Evolutionary conservation across 75 land plant species (phyloP).

Genomic region (Pseudotsuga menziesii): DNA sequence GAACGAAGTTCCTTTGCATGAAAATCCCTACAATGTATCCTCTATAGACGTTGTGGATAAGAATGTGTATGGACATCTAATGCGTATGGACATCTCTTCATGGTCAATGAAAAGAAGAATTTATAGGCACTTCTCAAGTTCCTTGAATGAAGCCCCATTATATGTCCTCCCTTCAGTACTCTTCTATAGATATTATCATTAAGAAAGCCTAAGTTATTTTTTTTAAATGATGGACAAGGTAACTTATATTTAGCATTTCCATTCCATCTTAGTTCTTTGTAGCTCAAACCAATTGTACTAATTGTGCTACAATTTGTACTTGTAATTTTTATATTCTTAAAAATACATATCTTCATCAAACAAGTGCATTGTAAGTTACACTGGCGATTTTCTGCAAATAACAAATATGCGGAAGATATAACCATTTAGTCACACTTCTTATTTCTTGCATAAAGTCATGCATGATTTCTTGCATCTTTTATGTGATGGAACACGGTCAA

Average conservation of each 20-base stretch:
- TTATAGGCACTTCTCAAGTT: no score
- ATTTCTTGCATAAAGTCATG: no score
- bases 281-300: not conserved
- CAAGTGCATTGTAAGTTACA: not conserved
- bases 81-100: no score
- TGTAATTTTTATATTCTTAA: not conserved
- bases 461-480: no score
- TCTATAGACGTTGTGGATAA: no score
- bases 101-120: no score
- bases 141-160: no score
- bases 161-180: not conserved
- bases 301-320: not conserved
- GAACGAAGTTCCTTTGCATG: no score
- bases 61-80: no score
- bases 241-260: not conserved
- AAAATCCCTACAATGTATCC: no score
- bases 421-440: not conserved
- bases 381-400: not conserved
- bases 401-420: not conserved
- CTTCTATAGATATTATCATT: slow-evolving; percentile 2
- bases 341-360: not conserved
- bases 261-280: not conserved
- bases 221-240: not conserved
- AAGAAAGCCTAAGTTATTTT: not conserved
- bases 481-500: not conserved